Conservation (phyloP, 169 alveolate species). For the Plasmodium malariae region DNA sequence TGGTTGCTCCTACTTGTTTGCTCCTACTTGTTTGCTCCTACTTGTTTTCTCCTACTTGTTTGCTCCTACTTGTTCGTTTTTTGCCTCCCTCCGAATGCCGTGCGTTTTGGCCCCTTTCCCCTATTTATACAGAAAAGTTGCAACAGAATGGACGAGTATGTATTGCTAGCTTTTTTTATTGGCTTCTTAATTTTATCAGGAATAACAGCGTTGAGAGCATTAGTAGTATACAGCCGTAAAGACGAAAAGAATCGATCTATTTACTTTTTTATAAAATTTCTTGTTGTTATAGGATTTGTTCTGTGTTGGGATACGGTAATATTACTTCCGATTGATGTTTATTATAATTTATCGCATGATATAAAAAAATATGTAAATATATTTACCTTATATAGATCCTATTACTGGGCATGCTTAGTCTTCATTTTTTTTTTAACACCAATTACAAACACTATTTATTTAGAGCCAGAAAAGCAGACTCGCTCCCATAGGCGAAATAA, state of each 20-base stretch:
- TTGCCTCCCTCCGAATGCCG: no score
- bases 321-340: conserved; percentile 36
- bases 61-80: no score
- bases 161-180: conserved; percentile 1
- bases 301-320: conserved; percentile 34
- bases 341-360: not conserved
- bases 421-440: conserved; percentile 31
- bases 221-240: conserved; percentile 30
- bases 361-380: conserved; percentile 15
- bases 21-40: no score
- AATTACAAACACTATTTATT: conserved; percentile 6
- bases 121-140: no score
- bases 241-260: conserved; percentile 15
- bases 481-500: no score
- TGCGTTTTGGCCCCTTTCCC: no score
- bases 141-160: conserved; percentile 32
- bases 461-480: not conserved
- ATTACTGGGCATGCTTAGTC: not conserved
- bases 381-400: conserved; percentile 5
- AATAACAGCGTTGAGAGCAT: conserved; percentile 5
- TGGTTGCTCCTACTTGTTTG: no score
- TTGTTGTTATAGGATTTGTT: conserved; percentile 51
- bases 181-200: conserved; percentile 23
- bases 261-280: not conserved
- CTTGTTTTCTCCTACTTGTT: no score